phyloP scores from a whole-genome alignment of 192 early-diverging fungal genomes.

The Entomortierella chlamydospora region DNA sequence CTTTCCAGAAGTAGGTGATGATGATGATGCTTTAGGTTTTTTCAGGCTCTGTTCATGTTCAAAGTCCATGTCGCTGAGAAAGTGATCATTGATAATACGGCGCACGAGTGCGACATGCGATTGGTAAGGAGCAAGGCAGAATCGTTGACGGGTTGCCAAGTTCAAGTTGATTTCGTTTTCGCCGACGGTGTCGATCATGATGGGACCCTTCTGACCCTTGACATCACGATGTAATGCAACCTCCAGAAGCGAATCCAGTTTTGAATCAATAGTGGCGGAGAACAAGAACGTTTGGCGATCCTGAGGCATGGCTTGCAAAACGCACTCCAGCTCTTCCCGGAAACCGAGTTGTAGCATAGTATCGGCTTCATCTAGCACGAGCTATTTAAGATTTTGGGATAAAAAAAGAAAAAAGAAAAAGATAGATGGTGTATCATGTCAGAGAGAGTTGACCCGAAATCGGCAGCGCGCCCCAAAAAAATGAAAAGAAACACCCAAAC shows the following conservation, averaged over 20 bases:
- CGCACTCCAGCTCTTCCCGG: conserved; percentile 82
- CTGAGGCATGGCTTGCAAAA: conserved; percentile 69
- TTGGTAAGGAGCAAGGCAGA: conserved; percentile 70
- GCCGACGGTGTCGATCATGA: conserved; percentile 86
- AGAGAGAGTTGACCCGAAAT: no score
- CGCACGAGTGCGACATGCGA: conserved; percentile 72
- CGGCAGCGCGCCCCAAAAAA: no score
- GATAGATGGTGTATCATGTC: no score
- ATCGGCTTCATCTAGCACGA: conserved; percentile 97
- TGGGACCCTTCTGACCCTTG: conserved; percentile 56
- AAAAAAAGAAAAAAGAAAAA: neutral
- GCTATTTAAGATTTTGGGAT: conserved; percentile 20
- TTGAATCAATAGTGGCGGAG: conserved; percentile 86
- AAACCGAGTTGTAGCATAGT: conserved; percentile 94
- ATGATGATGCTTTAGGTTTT: conserved; percentile 57
- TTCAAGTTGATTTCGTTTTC: conserved; percentile 86
- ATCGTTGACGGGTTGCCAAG: conserved; percentile 81
- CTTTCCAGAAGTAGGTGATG: neutral
- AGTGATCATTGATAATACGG: conserved; percentile 74
- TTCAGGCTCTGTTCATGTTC: conserved; percentile 67
- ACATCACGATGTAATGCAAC: conserved; percentile 69
- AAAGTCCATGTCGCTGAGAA: conserved; percentile 42
- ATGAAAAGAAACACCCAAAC: no score
- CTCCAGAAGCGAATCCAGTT: conserved; percentile 74
- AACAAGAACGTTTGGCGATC: conserved; percentile 92